Percentiles rank a stretch among this genome's conserved stretches.
phyloP scores from a whole-genome alignment of 2,329 filamentous ascomycete species.

The Penicillium sp. region DNA sequence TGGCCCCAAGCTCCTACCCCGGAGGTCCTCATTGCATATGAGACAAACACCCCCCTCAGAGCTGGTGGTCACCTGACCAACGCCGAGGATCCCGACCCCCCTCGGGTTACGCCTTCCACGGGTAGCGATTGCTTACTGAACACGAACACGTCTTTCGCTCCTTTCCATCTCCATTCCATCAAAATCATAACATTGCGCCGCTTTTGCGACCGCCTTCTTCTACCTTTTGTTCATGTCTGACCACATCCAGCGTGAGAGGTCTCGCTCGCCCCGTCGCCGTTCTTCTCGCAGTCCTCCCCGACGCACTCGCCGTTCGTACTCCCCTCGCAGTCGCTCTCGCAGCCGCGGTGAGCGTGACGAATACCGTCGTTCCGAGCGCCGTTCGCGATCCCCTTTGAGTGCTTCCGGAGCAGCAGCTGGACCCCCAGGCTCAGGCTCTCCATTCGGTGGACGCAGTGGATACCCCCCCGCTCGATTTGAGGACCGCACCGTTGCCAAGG shows the following conservation, averaged over 20 bases:
- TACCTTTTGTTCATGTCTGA: conserved; percentile 23
- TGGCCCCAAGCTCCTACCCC: conserved; percentile 6
- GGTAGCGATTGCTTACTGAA: conserved; percentile 4
- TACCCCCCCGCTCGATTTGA: conserved; percentile 68
- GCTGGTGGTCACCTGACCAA: conserved; percentile 18
- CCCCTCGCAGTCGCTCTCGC: conserved; percentile 67
- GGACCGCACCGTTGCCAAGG: conserved; percentile 71
- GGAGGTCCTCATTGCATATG: conserved; percentile 14
- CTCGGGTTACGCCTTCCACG: conserved; percentile 1
- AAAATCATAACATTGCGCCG: neutral
- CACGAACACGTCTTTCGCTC: conserved; percentile 6
- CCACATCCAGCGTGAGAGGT: conserved; percentile 63
- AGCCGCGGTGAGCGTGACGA: conserved; percentile 57
- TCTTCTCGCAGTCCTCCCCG: conserved; percentile 72
- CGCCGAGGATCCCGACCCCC: conserved; percentile 4
- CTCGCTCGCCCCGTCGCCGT: conserved; percentile 56
- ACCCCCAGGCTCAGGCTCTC: conserved; percentile 49
- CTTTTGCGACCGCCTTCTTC: neutral
- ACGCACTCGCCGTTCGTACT: conserved; percentile 67
- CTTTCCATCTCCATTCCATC: conserved; percentile 5
- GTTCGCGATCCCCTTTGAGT: conserved; percentile 81
- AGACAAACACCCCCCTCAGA: conserved; percentile 7
- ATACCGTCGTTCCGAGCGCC: conserved; percentile 63
- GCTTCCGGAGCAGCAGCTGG: conserved; percentile 60
- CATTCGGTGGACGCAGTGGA: conserved; percentile 52